These are phyloP conservation scores for Blakeslea trispora DNA, from an alignment of 371 early-diverging fungal species.

Conservation along the genomic window DNA sequence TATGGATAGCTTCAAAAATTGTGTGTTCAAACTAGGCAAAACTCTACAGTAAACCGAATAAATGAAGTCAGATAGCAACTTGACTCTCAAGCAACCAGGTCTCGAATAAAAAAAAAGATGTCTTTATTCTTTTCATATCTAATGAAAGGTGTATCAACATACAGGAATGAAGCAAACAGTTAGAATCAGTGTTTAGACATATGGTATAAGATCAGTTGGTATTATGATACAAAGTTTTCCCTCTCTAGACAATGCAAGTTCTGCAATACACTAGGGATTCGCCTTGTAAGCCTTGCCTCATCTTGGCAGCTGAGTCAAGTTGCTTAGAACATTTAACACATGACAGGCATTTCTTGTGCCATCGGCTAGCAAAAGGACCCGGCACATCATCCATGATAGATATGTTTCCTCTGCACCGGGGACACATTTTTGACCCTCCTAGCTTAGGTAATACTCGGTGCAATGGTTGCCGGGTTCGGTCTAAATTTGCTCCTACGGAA, in stretches of 20 bases:
- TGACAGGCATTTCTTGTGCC: slow-evolving; percentile 64
- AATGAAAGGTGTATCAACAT: no score
- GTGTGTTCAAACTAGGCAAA: no score
- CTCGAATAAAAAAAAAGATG: no score
- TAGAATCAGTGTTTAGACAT: no score
- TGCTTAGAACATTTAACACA: slow-evolving; percentile 57
- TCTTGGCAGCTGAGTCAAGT: slow-evolving; percentile 59
- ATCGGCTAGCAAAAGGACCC: slow-evolving; percentile 58
- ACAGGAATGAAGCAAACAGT: no score
- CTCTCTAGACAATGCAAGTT: slow-evolving; percentile 30
- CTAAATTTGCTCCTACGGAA: slow-evolving; percentile 14
- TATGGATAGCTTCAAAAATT: no score
- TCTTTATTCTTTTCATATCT: no score
- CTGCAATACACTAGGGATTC: slow-evolving; percentile 51
- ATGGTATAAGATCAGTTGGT: no score
- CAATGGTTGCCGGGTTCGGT: slow-evolving; percentile 6
- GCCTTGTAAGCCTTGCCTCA: slow-evolving; percentile 38
- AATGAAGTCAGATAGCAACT: no score
- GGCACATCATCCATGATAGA: slow-evolving; percentile 60
- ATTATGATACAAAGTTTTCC: not conserved
- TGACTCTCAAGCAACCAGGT: no score
- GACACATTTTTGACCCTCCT: slow-evolving; percentile 58
- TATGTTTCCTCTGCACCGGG: slow-evolving; percentile 50
- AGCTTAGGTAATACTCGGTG: slow-evolving; percentile 41
- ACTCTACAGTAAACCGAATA: no score